Percentiles rank a stretch among this genome's conserved stretches.
These are phyloP conservation scores for Ophiostoma triangulosporum DNA, from an alignment of 2,329 filamentous ascomycete genomes.

Conservation along the genomic window DNA sequence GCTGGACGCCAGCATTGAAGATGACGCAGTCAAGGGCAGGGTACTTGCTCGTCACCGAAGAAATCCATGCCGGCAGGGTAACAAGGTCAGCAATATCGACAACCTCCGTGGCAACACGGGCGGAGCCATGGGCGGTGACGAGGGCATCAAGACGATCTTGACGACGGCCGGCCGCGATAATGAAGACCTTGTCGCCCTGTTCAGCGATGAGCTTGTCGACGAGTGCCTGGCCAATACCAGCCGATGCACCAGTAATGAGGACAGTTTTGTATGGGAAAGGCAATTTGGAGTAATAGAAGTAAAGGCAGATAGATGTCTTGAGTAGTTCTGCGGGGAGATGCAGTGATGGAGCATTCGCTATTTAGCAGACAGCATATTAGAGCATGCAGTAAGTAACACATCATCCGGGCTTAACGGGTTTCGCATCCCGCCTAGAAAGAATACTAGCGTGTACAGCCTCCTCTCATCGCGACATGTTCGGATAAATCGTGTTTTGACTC, in stretches of 20 bases:
- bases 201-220: slow-evolving; percentile 26
- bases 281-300: background rate
- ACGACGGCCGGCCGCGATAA: slow-evolving; percentile 40
- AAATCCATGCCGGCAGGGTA: slow-evolving; percentile 28
- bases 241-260: slow-evolving; percentile 40
- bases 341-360: background rate
- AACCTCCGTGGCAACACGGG: slow-evolving; percentile 25
- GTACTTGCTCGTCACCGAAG: slow-evolving; percentile 24
- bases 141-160: slow-evolving; percentile 35
- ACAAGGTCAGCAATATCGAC: slow-evolving; percentile 35
- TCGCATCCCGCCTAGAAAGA: too few relatives aligned
- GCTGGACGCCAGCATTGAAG: slow-evolving; percentile 44
- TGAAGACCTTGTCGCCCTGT: slow-evolving; percentile 29
- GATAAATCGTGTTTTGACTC: too few relatives aligned
- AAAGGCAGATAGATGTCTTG: background rate
- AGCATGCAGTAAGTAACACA: too few relatives aligned
- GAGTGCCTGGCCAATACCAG: slow-evolving; percentile 38
- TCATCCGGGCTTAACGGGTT: too few relatives aligned
- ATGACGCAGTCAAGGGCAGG: slow-evolving; percentile 42
- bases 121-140: slow-evolving; percentile 27
- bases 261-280: slow-evolving; percentile 39
- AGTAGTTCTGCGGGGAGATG: background rate
- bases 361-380: too few relatives aligned
- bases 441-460: too few relatives aligned
- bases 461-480: too few relatives aligned